phyloP scores from a whole-genome alignment of 164 flowering plant species.

The Liriodendron chinense region DNA sequence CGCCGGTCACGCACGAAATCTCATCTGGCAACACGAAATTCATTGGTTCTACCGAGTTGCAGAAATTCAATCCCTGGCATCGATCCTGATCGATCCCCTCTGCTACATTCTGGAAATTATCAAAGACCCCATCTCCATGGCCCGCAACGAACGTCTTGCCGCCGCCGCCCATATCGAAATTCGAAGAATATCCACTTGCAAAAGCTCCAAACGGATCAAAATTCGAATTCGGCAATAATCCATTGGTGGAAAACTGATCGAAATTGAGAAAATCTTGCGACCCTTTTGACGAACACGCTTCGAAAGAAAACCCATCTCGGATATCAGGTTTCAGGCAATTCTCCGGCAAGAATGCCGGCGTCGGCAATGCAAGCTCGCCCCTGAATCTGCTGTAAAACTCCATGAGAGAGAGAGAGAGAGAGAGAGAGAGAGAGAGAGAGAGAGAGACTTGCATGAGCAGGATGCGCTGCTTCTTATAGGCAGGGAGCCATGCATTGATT shows the following conservation, averaged over 20 bases:
- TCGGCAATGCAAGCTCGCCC: not conserved
- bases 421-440: constrained; percentile 4
- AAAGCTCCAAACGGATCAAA: constrained; percentile 33
- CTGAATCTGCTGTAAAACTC: constrained; percentile 13
- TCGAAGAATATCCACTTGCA: constrained; percentile 12
- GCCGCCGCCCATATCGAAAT: constrained; percentile 12
- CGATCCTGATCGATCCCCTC: constrained; percentile 14
- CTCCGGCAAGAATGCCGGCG: constrained; percentile 16
- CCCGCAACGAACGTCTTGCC: constrained; percentile 30
- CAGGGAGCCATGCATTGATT: constrained; percentile 6
- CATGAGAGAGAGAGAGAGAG: constrained; percentile 22
- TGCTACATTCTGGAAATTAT: constrained; percentile 19
- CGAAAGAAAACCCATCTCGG: constrained; percentile 32
- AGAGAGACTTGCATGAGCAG: not conserved
- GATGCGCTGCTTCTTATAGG: not conserved
- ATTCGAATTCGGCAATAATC: constrained; percentile 14
- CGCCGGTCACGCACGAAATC: constrained; percentile 40
- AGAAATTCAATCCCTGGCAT: constrained; percentile 10
- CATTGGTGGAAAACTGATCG: constrained; percentile 32
- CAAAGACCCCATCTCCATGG: constrained; percentile 22
- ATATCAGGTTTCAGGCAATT: constrained; percentile 30
- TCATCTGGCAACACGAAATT: constrained; percentile 47
- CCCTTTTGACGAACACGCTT: constrained; percentile 24
- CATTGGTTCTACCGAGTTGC: constrained; percentile 22
- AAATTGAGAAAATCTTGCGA: constrained; percentile 27